Evolutionary conservation across 108 stramenopile species (phyloP), one percentile per base, ranked within the genome.

Genomic region (Pseudonitzschia pungens): DNA sequence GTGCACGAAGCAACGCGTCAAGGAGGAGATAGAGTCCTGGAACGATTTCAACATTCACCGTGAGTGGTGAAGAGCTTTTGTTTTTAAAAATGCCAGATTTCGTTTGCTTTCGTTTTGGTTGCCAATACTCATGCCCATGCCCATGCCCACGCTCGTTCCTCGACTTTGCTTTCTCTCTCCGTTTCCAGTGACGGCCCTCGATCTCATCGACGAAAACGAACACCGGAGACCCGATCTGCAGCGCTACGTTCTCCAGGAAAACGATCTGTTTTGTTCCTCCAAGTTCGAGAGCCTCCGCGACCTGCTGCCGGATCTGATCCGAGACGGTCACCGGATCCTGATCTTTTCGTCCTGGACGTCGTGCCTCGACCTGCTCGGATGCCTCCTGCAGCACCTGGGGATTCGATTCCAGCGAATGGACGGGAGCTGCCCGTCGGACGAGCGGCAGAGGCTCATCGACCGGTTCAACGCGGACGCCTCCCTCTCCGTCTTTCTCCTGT

Each of bases 281-380:
- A 92, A 92, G 69, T 92, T 85, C 74, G 77, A 76, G 41, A 75
- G 81, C n/a, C 78, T 95, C 33, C 86, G 84, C 18, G 44, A 55
- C 3, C 63, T 90, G 40, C 68, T 90, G 18, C 86, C 90, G 9
- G 65, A 81, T 2, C 68, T 91, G 31, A 70, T 92, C 21, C 12
- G 22, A 28, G 75, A 83, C 16, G 87, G 87, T 0, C 92, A 92
- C 54, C 83, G 89, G 29, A 79, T 91, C 8, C 74, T 96, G 60
- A 80, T 97, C 14, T 97, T 97, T 65, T 92, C 93, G 70, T 93
- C 94, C 55, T 97, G 94, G 95, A 94, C 89, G 16, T 79, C 77
- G 10, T 83, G 93, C 32, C 53, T 97, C 32, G 96, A 97, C 75
- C 72, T 96, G 27, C 81, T 97, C 66, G 85, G 83, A 0, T 89